Conservation (phyloP, 495 filamentous ascomycete species). For the Cercophora samala region DNA sequence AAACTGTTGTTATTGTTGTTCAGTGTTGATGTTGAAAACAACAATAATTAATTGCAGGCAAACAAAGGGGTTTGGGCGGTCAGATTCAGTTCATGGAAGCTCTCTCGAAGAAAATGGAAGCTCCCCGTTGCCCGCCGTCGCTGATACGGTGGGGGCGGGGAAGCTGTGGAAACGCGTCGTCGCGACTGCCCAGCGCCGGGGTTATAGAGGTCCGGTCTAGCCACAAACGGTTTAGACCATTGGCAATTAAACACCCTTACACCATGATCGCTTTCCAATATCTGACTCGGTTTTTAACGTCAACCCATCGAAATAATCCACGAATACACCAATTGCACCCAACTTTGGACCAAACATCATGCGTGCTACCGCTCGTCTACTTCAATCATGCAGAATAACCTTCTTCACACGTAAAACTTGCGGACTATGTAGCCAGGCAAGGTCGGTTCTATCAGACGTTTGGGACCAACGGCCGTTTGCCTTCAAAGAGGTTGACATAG, state of each 20-base stretch:
- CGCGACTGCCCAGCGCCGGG: neutral
- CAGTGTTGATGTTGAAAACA: neutral
- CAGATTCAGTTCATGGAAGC: conserved; percentile 15
- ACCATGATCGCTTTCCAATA: neutral
- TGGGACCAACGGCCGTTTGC: conserved; percentile 66
- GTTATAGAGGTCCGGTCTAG: neutral
- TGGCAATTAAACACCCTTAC: neutral
- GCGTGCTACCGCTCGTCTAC: conserved; percentile 41
- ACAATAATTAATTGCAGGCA: neutral
- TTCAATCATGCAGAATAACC: conserved; percentile 66
- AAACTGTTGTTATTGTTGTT: neutral
- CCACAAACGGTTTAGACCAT: neutral
- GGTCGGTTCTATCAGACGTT: conserved; percentile 64
- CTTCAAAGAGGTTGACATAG: conserved; percentile 78
- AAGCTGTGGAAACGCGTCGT: neutral
- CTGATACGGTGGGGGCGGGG: conserved; percentile 20
- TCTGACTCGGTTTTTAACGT: neutral
- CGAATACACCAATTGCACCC: neutral
- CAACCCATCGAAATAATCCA: neutral
- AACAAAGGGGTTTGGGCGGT: neutral
- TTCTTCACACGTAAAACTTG: conserved; percentile 80
- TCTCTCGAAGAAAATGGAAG: conserved; percentile 24
- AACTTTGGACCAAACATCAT: conserved; percentile 25
- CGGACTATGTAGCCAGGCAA: conserved; percentile 74
- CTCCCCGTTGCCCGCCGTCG: conserved; percentile 5